Evolutionary conservation across 164 flowering plant genomes (phyloP).

Genomic region (Sedum album): DNA sequence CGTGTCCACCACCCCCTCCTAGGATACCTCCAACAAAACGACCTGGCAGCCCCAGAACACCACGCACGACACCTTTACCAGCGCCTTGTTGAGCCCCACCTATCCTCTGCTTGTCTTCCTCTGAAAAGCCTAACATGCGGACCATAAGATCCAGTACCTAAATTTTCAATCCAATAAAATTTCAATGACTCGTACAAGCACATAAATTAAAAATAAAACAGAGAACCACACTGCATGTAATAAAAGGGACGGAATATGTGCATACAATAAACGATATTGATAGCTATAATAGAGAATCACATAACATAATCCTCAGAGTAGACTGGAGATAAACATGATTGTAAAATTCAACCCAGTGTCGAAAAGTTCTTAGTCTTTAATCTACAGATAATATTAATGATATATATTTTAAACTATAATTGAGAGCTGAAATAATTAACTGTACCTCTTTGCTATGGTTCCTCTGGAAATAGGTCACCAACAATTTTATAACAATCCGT

Average conservation of each 20-base stretch:
- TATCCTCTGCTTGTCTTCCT: conserved; percentile 93
- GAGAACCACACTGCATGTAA: background rate
- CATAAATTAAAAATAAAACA: background rate
- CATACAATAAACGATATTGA: background rate
- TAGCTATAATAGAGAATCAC: too few species aligned
- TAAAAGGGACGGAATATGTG: background rate
- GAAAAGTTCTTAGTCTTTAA: too few species aligned
- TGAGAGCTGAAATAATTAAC: background rate
- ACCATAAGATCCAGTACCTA: conserved; percentile 98
- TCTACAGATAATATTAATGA: background rate
- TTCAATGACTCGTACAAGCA: conserved; percentile 1
- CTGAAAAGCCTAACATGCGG: conserved; percentile 91
- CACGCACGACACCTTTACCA: conserved; percentile 96
- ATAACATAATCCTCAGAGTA: background rate
- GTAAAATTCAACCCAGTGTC: too few species aligned
- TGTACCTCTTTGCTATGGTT: conserved; percentile 97
- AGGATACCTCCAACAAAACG: conserved; percentile 94
- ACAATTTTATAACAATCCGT: conserved; percentile 90
- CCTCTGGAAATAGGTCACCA: conserved; percentile 93
- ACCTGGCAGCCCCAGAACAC: conserved; percentile 91
- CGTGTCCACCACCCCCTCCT: conserved; percentile 45
- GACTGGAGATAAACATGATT: background rate
- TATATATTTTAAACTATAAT: background rate
- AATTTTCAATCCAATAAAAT: conserved; percentile 3
- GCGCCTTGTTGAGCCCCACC: conserved; percentile 84